phyloP scores from a whole-genome alignment of 2,329 filamentous ascomycete species.

The Talaromyces sp. region DNA sequence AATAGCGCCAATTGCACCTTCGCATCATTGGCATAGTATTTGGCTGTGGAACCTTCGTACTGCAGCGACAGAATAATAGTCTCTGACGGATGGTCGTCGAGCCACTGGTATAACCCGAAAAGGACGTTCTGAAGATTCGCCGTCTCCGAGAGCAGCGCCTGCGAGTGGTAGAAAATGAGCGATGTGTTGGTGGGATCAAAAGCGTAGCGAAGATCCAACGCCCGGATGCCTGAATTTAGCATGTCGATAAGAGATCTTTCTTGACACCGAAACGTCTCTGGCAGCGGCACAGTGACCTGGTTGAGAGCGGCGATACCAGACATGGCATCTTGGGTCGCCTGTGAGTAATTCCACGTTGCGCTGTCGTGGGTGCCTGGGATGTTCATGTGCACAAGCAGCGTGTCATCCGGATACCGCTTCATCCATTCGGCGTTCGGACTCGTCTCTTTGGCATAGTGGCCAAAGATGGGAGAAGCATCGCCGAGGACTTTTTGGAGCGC shows the following conservation, averaged over 20 bases:
- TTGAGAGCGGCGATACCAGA: conserved; percentile 36
- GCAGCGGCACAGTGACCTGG: conserved; percentile 21
- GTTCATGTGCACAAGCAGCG: conserved; percentile 41
- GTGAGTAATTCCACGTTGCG: conserved; percentile 48
- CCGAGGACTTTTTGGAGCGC: conserved; percentile 39
- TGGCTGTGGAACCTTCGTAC: conserved; percentile 33
- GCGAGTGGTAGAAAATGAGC: conserved; percentile 46
- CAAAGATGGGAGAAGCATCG: conserved; percentile 41
- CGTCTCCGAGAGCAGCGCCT: conserved; percentile 40
- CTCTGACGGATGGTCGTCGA: conserved; percentile 42
- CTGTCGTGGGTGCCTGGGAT: conserved; percentile 48
- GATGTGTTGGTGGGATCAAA: conserved; percentile 40
- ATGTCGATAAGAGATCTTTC: conserved; percentile 30
- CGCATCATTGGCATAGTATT: conserved; percentile 24
- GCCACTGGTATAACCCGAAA: conserved; percentile 45
- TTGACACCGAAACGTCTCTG: conserved; percentile 41
- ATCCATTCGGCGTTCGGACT: conserved; percentile 40
- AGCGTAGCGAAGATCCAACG: conserved; percentile 47
- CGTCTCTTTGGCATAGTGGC: conserved; percentile 21
- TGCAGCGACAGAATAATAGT: conserved; percentile 43
- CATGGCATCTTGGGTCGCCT: conserved; percentile 36
- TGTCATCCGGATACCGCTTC: conserved; percentile 38
- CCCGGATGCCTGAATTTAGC: conserved; percentile 44
- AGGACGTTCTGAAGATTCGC: conserved; percentile 42
- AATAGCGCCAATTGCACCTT: conserved; percentile 35